Evolutionary conservation across 257 asterid genomes (phyloP), one percentile per base, ranked within the genome.

Genomic region (Knoxia roxburghii): DNA sequence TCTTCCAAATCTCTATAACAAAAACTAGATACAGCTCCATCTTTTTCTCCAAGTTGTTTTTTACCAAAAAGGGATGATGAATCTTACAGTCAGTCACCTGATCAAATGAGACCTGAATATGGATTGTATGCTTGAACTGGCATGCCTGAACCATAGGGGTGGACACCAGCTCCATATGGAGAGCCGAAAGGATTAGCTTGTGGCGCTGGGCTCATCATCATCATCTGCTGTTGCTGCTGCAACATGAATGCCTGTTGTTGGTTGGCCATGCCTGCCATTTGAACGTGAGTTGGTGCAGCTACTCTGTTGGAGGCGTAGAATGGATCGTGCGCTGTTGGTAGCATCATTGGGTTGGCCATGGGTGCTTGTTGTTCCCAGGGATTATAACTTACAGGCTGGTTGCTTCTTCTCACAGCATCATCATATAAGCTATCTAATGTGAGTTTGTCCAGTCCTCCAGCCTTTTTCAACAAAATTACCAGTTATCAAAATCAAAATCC

Each of bases 371-470:
- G 88, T 65, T 87, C 96, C 99, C 99, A 94, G 23, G 97, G 99
- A 67, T 87, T 90, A 85, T 94, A 88, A 76, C 96, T 87, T 15
- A 75, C 77, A 24, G 73, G 77, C 65, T 88, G 95, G 89, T 76
- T 90, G 73, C 67, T 87, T 81, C 89, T 85, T 87, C 96, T 73
- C 43, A 88, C 81, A 61, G 99, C 99, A 37, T 94, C 98, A 32
- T 94, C 99, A 51, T 94, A 90, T 59, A 94, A 82, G 79, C 98
- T 94, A 76, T 94, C 95, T 45, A 94, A 87, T 26, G 98, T 88
- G 56, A 94, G 96, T 54, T 67, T 68, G 79, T 94, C 99, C 35
- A 94, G 80, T 41, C 99, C 96, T 68, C 96, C 99, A 14, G 89
- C 98, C 99, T 94, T 75, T 45, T 37, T 35, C 49, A 61, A 70